phyloP scores from a whole-genome alignment of 345 rosid genomes.

The Brassica carinata region DNA sequence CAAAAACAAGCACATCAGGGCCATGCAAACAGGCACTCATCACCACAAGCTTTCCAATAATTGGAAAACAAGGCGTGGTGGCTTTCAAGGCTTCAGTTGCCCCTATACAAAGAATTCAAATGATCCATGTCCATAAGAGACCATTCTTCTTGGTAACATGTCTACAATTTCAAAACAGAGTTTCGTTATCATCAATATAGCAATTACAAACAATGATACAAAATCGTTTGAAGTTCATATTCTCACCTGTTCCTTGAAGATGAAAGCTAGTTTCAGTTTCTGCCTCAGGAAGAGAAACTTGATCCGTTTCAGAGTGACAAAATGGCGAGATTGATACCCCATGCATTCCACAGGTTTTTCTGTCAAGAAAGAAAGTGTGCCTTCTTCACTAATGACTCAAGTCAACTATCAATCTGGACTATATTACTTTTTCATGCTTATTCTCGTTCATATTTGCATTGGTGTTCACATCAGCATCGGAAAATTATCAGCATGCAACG shows the following conservation, averaged over 20 bases:
- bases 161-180: no score
- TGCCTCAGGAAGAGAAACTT: conserved; percentile 73
- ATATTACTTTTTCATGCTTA: neutral
- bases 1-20: neutral
- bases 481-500: neutral
- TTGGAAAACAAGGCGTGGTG: conserved; percentile 90
- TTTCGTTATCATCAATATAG: no score
- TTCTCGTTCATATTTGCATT: neutral
- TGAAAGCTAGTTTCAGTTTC: conserved; percentile 47
- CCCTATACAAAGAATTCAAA: conserved; percentile 61
- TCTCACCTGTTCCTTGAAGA: no score
- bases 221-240: no score
- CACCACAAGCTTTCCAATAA: conserved; percentile 72
- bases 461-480: neutral
- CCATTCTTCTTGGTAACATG: conserved; percentile 46
- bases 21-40: conserved; percentile 36
- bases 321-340: conserved; percentile 75
- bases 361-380: conserved; percentile 38
- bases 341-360: conserved; percentile 81
- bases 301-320: conserved; percentile 75
- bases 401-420: neutral
- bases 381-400: conserved; percentile 1
- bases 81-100: conserved; percentile 90
- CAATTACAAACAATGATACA: no score
- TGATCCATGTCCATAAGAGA: conserved; percentile 71